phyloP scores from a whole-genome alignment of 164 flowering plant species.

The Euptelea pleiosperma region DNA sequence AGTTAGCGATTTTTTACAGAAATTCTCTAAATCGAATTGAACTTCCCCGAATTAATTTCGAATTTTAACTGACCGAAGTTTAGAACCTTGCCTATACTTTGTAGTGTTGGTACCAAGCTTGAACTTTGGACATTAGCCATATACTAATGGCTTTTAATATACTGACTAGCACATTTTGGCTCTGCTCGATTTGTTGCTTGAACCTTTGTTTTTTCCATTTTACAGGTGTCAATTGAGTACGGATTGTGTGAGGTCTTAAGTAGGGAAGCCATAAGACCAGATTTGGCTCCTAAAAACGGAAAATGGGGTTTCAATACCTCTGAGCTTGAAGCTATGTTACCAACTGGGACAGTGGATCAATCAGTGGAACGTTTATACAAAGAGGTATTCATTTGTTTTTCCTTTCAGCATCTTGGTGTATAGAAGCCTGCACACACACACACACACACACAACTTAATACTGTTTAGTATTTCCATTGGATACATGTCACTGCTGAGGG shows the following conservation, averaged over 20 bases:
- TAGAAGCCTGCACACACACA: too few species aligned
- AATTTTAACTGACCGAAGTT: too few species aligned
- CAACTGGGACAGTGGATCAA: constrained; percentile 66
- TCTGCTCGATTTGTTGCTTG: constrained; percentile 5
- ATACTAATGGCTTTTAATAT: too few species aligned
- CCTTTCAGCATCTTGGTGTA: too few species aligned
- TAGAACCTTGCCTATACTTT: too few species aligned
- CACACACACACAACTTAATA: too few species aligned
- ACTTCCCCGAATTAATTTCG: too few species aligned
- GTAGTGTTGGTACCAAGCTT: not conserved
- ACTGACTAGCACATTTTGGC: not conserved
- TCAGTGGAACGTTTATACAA: constrained; percentile 41
- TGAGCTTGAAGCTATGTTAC: constrained; percentile 64
- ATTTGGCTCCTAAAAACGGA: constrained; percentile 61
- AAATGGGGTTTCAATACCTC: constrained; percentile 49
- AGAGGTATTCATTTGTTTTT: constrained; percentile 54
- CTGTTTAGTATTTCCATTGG: too few species aligned
- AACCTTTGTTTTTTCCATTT: not conserved
- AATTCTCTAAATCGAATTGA: too few species aligned
- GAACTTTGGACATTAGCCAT: not conserved
- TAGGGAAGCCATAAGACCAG: constrained; percentile 42
- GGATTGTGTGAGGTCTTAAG: constrained; percentile 82
- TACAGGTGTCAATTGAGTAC: constrained; percentile 75
- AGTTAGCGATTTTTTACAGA: too few species aligned
- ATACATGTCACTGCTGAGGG: too few species aligned